Conservation (phyloP, 2,329 filamentous ascomycete genomes). For the Fusarium sp. region DNA sequence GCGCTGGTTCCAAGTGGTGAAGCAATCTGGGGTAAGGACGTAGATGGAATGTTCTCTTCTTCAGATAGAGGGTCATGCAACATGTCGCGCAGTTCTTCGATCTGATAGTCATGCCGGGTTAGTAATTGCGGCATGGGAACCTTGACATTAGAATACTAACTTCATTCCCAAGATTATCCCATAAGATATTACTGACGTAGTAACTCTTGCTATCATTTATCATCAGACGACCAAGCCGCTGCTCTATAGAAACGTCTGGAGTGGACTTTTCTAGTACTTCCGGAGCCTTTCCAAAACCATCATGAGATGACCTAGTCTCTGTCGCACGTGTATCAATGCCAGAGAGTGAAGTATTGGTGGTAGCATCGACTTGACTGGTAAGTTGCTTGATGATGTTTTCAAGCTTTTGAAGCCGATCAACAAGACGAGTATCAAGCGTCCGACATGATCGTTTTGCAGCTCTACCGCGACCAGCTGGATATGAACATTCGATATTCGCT, state of each 20-base stretch:
- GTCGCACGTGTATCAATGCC: fast-evolving
- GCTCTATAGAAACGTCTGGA: not conserved
- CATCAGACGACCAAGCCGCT: not conserved
- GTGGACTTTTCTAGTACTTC: not conserved
- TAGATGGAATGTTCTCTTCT: not conserved
- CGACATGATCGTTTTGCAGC: fast-evolving
- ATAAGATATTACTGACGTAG: slow-evolving; percentile 4
- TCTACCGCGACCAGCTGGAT: not conserved
- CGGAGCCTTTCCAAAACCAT: fast-evolving
- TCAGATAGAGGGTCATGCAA: not conserved
- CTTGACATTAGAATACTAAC: fast-evolving
- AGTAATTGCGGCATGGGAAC: fast-evolving
- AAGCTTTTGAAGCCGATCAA: not conserved
- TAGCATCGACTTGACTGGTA: not conserved
- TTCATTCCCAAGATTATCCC: slow-evolving; percentile 3
- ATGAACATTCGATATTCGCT: fast-evolving
- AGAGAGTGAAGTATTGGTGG: fast-evolving
- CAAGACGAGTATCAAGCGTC: not conserved
- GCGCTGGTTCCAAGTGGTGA: not conserved
- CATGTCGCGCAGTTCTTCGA: not conserved
- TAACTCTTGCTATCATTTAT: slow-evolving; percentile 8
- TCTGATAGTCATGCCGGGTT: fast-evolving
- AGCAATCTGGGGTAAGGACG: not conserved
- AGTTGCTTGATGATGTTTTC: slow-evolving; percentile 1
- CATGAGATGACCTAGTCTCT: fast-evolving